These are phyloP conservation scores for Verticillium zaregamsianum DNA, from an alignment of 2,329 filamentous ascomycete species.

Conservation along the genomic window DNA sequence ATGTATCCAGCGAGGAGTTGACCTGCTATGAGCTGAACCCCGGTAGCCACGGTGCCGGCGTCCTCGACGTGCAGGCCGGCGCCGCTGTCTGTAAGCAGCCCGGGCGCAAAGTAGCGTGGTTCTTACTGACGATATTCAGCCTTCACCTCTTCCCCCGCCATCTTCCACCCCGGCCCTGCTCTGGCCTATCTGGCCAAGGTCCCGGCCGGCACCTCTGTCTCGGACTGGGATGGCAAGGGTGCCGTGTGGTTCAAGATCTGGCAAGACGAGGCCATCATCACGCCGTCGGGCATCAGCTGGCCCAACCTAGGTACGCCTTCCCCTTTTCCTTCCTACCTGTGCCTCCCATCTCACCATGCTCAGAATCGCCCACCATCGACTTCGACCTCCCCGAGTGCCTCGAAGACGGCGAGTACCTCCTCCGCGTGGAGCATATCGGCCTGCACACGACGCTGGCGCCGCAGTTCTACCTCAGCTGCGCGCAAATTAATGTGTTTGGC, in stretches of 20 bases:
- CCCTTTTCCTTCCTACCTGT: background rate
- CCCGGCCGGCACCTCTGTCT: conserved; percentile 23
- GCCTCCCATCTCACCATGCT: background rate
- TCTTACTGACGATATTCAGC: conserved; percentile 9
- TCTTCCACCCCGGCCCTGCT: conserved; percentile 38
- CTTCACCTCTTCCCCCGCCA: conserved; percentile 31
- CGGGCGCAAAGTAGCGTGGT: background rate
- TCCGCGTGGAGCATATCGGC: conserved; percentile 38
- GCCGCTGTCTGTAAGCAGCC: conserved; percentile 5
- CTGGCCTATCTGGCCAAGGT: conserved; percentile 35
- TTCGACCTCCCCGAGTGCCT: conserved; percentile 39
- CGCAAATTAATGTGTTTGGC: conserved; percentile 31
- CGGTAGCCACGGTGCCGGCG: conserved; percentile 15
- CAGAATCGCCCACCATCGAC: conserved; percentile 17
- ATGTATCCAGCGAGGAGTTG: conserved; percentile 23
- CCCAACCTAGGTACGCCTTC: conserved; percentile 26
- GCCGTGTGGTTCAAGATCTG: conserved; percentile 40
- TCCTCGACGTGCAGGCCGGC: conserved; percentile 4
- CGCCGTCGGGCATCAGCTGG: conserved; percentile 31
- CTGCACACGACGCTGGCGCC: conserved; percentile 39
- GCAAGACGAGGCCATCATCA: conserved; percentile 33
- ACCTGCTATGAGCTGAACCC: conserved; percentile 22
- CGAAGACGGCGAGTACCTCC: conserved; percentile 34
- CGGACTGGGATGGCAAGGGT: conserved; percentile 30
- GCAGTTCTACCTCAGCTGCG: conserved; percentile 34